Evolutionary conservation across 2,329 filamentous ascomycete genomes (phyloP).

Genomic region (Blastomyces gilchristii): DNA sequence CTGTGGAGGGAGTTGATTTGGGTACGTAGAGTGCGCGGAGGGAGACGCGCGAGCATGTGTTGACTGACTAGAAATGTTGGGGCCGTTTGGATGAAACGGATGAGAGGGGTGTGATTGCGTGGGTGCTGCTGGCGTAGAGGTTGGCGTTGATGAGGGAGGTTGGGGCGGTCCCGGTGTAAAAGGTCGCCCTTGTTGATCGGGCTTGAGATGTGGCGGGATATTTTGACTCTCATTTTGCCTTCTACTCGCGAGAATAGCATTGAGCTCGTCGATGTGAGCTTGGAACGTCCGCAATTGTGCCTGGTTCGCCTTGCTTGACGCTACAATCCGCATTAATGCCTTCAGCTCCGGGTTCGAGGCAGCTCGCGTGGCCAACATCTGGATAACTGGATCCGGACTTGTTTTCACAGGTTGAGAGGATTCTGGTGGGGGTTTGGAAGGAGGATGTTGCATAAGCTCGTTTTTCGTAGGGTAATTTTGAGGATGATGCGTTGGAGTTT

Average conservation of each 20-base stretch:
- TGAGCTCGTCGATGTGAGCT: slow-evolving; percentile 42
- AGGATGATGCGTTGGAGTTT: slow-evolving; percentile 6
- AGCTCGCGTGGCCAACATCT: slow-evolving; percentile 43
- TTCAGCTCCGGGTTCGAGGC: slow-evolving; percentile 41
- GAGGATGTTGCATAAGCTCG: slow-evolving; percentile 4
- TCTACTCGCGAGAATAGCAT: slow-evolving; percentile 39
- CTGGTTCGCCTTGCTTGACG: slow-evolving; percentile 40
- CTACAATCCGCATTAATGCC: slow-evolving; percentile 42
- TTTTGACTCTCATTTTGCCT: slow-evolving; percentile 31
- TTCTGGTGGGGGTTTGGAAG: slow-evolving; percentile 18
- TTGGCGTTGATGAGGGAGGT: slow-evolving; percentile 7
- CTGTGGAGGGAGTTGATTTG: slow-evolving; percentile 24
- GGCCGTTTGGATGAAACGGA: slow-evolving; percentile 8
- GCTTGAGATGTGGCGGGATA: slow-evolving; percentile 14
- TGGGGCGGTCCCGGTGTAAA: not conserved
- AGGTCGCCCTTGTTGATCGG: slow-evolving; percentile 11
- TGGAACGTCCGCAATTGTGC: slow-evolving; percentile 42
- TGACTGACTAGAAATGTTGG: slow-evolving; percentile 5
- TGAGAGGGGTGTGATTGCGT: slow-evolving; percentile 13
- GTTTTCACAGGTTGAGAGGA: slow-evolving; percentile 29
- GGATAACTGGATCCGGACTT: slow-evolving; percentile 42
- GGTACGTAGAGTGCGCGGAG: slow-evolving; percentile 22
- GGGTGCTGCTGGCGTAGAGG: slow-evolving; percentile 9
- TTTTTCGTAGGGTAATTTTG: slow-evolving; percentile 11
- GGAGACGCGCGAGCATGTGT: slow-evolving; percentile 14